Evolutionary conservation across 176 grass and related monocot genomes (phyloP), one percentile per base, ranked within the genome.

Genomic region (Saccharum officinarum): DNA sequence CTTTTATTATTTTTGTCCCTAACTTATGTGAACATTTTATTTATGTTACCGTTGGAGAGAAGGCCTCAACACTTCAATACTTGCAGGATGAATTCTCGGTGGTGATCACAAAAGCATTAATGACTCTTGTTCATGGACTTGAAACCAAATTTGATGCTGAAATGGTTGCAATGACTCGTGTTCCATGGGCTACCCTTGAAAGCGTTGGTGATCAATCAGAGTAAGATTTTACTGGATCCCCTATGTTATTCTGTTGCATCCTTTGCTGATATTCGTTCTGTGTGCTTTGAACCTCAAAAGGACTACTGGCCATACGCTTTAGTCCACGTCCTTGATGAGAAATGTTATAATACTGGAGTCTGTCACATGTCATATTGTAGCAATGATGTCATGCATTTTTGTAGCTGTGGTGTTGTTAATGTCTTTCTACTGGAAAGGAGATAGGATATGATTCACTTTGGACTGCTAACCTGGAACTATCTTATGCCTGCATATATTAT

Each of bases 61-160:
- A 83, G 44, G 22, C 38, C 69, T 75, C 52, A 69, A 36, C 59
- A 79, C 66, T 38, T 82, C 8, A 50, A 79, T 91, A 46, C 22
- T 84, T 73, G 86, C 88, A 99, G 97, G 97, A 96, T 86, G 97
- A 99, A 71, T 99, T 99, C 84, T 96, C 94, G 30, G 92, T 88
- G 6, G 88, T 99, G 71, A 94, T 99, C 65, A 99, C 92, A 39
- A 96, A 95, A 96, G 97, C 97, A 71, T 73, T 99, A 77, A 90
- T 99, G 86, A 96, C 97, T 77, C 87, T 99, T 82, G 97, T 99
- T 72, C 94, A 99, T 80, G 97, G 97, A 38, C 79, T 99, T 60
- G 97, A 99, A 90, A 99, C 97, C 61, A 99, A 99, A 85, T 99
- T 99, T 84, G 97, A 99, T 84, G 84, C 88, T 87, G 97, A 99